Percentiles rank a stretch among this genome's conserved stretches.
These are phyloP conservation scores for Hirschioporus abietinus DNA, from an alignment of 768 basidiomycete species.

Conservation along the genomic window DNA sequence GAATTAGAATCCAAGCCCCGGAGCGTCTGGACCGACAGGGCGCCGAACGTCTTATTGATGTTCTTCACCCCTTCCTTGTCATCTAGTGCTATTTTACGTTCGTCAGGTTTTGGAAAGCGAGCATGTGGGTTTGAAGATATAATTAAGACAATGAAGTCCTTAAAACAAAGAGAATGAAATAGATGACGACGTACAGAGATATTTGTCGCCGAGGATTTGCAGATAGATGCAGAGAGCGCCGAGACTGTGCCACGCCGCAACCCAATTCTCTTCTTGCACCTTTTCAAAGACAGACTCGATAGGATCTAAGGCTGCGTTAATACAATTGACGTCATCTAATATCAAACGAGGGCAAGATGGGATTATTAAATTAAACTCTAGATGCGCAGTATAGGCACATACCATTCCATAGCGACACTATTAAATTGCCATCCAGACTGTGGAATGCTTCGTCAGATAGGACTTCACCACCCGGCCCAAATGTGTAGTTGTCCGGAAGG, in stretches of 20 bases:
- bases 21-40: neutral
- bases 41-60: neutral
- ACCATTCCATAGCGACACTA: neutral
- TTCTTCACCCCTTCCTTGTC: neutral
- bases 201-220: neutral
- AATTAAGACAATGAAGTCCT: neutral
- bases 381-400: neutral
- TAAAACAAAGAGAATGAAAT: neutral
- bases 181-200: neutral
- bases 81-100: neutral
- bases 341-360: no score
- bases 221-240: neutral
- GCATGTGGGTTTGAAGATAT: neutral
- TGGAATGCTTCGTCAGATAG: neutral
- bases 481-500: neutral
- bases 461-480: neutral
- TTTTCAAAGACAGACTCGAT: neutral
- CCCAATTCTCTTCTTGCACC: neutral
- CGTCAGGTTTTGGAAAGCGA: neutral
- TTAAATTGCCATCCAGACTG: neutral
- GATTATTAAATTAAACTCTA: no score
- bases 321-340: neutral
- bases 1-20: neutral
- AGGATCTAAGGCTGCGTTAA: neutral
- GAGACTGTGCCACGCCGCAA: neutral